phyloP scores from a whole-genome alignment of 179 eudicot genomes.

The Spinacia oleracea region DNA sequence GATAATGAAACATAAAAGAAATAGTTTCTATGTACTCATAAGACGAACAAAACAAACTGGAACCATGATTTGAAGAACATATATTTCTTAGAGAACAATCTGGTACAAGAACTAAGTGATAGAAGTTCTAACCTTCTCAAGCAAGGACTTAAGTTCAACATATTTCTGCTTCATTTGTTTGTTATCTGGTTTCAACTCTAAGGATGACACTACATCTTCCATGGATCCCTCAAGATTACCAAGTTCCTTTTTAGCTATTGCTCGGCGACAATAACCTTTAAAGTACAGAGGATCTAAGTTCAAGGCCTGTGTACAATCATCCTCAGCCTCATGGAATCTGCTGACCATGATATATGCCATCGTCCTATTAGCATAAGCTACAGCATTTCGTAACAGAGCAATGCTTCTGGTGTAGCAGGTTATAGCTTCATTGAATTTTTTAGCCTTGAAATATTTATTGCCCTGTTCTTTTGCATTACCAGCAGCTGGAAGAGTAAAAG shows the following conservation, averaged over 20 bases:
- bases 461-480: background rate
- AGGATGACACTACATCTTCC: background rate
- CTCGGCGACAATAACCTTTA: background rate
- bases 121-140: background rate
- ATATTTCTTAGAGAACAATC: background rate
- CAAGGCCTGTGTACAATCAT: slow-evolving; percentile 4
- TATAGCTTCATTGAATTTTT: background rate
- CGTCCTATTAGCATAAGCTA: slow-evolving; percentile 2
- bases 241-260: slow-evolving; percentile 1
- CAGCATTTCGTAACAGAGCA: background rate
- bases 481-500: background rate
- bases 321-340: background rate
- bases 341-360: background rate
- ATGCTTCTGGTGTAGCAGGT: background rate
- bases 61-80: too few relatives aligned
- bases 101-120: background rate
- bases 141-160: slow-evolving; percentile 1
- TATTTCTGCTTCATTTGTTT: background rate
- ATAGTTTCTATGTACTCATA: too few relatives aligned
- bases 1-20: background rate
- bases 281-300: background rate
- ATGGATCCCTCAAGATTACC: background rate
- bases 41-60: background rate
- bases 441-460: background rate
- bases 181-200: background rate